A percentile compares a stretch with the other conserved stretches of the same genome.
phyloP scores from a whole-genome alignment of 192 early-diverging fungal genomes.

The Backusella psychrophila region DNA sequence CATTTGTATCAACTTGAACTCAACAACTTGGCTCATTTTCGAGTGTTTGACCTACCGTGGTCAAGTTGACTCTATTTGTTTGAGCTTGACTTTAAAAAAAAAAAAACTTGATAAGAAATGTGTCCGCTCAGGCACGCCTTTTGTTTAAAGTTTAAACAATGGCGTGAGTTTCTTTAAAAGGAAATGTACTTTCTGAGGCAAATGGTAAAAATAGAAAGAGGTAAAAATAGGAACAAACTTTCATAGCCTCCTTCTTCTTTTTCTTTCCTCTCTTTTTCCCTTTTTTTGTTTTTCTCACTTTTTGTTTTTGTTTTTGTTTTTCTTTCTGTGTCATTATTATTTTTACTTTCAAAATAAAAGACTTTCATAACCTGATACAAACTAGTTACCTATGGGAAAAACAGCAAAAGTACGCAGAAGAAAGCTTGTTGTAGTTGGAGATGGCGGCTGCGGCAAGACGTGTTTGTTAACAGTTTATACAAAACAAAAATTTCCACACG shows the following conservation, averaged over 20 bases:
- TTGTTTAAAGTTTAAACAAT: neutral
- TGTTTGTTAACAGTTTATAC: slow-evolving; percentile 73
- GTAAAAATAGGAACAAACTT: slow-evolving; percentile 8
- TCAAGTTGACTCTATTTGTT: too few relatives aligned
- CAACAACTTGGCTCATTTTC: too few relatives aligned
- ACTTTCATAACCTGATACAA: neutral
- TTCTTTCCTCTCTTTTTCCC: neutral
- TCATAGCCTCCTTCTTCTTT: neutral
- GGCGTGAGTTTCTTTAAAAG: neutral
- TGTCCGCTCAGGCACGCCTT: neutral
- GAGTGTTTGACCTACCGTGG: too few relatives aligned
- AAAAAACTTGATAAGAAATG: too few relatives aligned
- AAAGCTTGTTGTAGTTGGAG: slow-evolving; percentile 48
- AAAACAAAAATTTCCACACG: neutral
- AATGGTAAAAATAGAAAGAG: neutral
- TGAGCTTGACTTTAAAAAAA: too few relatives aligned
- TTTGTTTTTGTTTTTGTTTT: neutral
- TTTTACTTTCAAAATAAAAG: neutral
- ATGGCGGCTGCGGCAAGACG: slow-evolving; percentile 82
- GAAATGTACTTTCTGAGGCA: neutral
- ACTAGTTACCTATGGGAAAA: neutral
- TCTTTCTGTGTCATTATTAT: neutral
- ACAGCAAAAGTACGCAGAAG: neutral
- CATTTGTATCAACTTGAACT: too few relatives aligned
- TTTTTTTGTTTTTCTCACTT: neutral